Conservation (phyloP, 495 filamentous ascomycete genomes). For the Penicillium riverlandense region DNA sequence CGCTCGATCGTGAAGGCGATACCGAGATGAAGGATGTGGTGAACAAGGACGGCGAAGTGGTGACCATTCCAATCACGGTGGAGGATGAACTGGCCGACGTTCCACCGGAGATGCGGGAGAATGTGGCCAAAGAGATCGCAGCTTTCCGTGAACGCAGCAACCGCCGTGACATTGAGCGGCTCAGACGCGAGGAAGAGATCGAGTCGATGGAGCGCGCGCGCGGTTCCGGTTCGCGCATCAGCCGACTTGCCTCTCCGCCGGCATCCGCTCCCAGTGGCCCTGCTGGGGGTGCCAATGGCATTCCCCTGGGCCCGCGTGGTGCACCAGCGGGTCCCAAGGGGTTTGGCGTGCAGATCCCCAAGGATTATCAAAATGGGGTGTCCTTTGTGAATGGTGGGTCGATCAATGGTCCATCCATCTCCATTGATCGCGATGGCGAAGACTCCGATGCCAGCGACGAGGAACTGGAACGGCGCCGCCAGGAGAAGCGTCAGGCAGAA, state of each 20-base stretch:
- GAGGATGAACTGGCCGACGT: constrained; percentile 97
- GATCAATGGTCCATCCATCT: constrained; percentile 51
- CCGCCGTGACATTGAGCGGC: constrained; percentile 77
- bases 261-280: constrained; percentile 62
- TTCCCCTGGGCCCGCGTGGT: constrained; percentile 80
- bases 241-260: constrained; percentile 63
- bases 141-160: constrained; percentile 90
- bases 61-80: constrained; percentile 81
- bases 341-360: constrained; percentile 63
- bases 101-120: constrained; percentile 93
- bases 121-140: constrained; percentile 87
- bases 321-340: constrained; percentile 75
- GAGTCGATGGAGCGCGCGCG: constrained; percentile 78
- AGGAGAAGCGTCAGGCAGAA: constrained; percentile 64
- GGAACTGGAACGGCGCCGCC: constrained; percentile 69
- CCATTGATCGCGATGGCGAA: constrained; percentile 67
- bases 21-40: constrained; percentile 61
- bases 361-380: constrained; percentile 76
- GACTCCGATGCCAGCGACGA: constrained; percentile 83
- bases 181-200: constrained; percentile 83
- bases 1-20: constrained; percentile 59
- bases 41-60: constrained; percentile 61
- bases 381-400: constrained; percentile 79
- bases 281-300: constrained; percentile 67
- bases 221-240: constrained; percentile 57